Percentiles rank a stretch among this genome's conserved stretches.
Conservation (phyloP, 495 filamentous ascomycete species). For the Penicillium angulare region DNA sequence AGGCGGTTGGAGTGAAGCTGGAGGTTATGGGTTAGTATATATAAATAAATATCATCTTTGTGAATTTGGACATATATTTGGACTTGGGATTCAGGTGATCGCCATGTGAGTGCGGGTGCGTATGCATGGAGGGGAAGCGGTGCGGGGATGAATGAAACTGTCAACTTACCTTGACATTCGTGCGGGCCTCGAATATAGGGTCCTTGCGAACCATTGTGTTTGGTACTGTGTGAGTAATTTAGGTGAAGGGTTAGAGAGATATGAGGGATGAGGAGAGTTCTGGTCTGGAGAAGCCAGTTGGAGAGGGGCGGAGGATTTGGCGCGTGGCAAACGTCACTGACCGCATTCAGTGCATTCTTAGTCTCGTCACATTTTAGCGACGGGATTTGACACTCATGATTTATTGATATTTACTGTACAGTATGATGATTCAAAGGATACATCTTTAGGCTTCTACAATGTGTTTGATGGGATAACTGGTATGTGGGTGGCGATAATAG, state of each 20-base stretch:
- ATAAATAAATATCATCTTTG: too few relatives aligned
- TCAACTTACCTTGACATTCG: conserved; percentile 45
- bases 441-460: too few relatives aligned
- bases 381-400: background rate
- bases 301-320: conserved; percentile 8
- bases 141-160: conserved; percentile 1
- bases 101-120: background rate
- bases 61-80: too few relatives aligned
- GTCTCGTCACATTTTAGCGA: conserved; percentile 4
- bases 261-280: background rate
- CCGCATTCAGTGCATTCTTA: conserved; percentile 22
- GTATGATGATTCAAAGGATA: too few relatives aligned
- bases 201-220: conserved; percentile 47
- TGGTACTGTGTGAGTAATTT: background rate
- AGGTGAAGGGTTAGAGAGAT: background rate
- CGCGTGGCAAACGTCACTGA: conserved; percentile 31
- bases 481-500: too few relatives aligned
- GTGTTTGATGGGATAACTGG: too few relatives aligned
- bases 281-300: background rate
- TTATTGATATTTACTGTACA: too few relatives aligned
- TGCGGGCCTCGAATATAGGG: conserved; percentile 51
- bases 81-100: background rate
- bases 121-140: background rate
- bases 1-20: conserved; percentile 49
- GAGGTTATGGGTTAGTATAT: background rate